These are phyloP conservation scores for Thoreauomyces humboldtii DNA, from an alignment of 192 early-diverging fungal genomes.

Conservation along the genomic window DNA sequence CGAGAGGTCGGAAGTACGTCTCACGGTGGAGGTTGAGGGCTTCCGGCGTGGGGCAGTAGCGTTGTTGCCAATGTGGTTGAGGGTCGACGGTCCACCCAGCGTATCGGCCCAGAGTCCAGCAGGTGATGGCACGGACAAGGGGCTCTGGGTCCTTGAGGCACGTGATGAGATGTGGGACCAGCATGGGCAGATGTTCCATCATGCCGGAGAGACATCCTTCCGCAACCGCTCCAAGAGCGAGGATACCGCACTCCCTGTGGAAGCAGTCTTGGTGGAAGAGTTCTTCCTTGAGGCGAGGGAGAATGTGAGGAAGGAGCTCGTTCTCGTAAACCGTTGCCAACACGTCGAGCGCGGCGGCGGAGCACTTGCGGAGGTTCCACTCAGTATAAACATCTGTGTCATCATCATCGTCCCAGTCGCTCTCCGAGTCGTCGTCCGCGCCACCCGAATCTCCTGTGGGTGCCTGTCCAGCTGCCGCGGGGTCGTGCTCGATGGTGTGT, in stretches of 20 bases:
- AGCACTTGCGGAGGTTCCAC: conserved; percentile 99
- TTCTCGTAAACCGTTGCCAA: conserved; percentile 85
- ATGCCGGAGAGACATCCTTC: conserved; percentile 92
- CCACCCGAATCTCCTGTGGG: conserved; percentile 1
- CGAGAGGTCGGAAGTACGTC: conserved; percentile 81
- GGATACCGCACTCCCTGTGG: conserved; percentile 88
- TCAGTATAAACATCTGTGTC: conserved; percentile 86
- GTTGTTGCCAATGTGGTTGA: conserved; percentile 42
- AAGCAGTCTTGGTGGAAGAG: conserved; percentile 86
- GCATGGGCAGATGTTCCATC: conserved; percentile 79
- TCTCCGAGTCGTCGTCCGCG: conserved; percentile 54
- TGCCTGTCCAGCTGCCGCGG: conserved; percentile 32
- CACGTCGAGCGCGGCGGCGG: conserved; percentile 93
- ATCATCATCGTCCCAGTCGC: conserved; percentile 81
- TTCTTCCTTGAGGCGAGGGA: conserved; percentile 82
- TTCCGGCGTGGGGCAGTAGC: conserved; percentile 45
- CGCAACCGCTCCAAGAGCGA: conserved; percentile 96
- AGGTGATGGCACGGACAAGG: conserved; percentile 93
- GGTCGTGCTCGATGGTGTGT: conserved; percentile 66
- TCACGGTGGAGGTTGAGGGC: conserved; percentile 41
- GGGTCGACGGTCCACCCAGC: conserved; percentile 66
- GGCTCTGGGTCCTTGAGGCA: conserved; percentile 81
- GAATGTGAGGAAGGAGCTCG: conserved; percentile 76
- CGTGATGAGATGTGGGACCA: conserved; percentile 82
- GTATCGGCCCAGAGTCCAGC: conserved; percentile 97